These are phyloP conservation scores for Beverwykella pulmonaria DNA, from an alignment of 495 filamentous ascomycete genomes.

Conservation along the genomic window DNA sequence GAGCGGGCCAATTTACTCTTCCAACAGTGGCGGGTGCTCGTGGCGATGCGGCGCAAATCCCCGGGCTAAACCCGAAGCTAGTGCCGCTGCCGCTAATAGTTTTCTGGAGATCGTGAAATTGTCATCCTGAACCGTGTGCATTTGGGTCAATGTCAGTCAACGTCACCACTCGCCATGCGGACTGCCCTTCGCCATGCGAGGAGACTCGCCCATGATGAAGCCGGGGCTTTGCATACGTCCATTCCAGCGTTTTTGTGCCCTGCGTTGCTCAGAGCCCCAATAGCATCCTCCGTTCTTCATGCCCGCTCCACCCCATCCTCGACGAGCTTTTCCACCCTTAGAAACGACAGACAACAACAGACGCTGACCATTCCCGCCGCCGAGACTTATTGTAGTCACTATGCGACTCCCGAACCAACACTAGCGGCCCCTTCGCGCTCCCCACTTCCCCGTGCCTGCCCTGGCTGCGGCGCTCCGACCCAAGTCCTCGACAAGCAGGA, in stretches of 20 bases:
- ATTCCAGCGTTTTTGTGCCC: constrained; percentile 36
- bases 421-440: not conserved
- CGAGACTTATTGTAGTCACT: not conserved
- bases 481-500: constrained; percentile 69
- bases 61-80: not conserved
- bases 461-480: constrained; percentile 85
- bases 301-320: not conserved
- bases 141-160: not conserved
- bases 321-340: constrained; percentile 22
- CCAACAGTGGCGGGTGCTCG: too few relatives aligned
- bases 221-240: not conserved
- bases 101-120: not conserved
- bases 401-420: not conserved
- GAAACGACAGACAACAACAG: constrained; percentile 8
- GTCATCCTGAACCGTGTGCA: not conserved
- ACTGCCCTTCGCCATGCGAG: constrained; percentile 25
- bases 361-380: not conserved
- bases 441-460: constrained; percentile 65
- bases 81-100: not conserved
- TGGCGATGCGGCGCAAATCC: too few relatives aligned
- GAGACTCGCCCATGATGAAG: constrained; percentile 8
- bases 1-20: too few relatives aligned
- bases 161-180: constrained; percentile 23
- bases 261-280: constrained; percentile 12
- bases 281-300: not conserved